Evolutionary conservation across 257 asterid species (phyloP).

Genomic region (Solanum appendiculatum): DNA sequence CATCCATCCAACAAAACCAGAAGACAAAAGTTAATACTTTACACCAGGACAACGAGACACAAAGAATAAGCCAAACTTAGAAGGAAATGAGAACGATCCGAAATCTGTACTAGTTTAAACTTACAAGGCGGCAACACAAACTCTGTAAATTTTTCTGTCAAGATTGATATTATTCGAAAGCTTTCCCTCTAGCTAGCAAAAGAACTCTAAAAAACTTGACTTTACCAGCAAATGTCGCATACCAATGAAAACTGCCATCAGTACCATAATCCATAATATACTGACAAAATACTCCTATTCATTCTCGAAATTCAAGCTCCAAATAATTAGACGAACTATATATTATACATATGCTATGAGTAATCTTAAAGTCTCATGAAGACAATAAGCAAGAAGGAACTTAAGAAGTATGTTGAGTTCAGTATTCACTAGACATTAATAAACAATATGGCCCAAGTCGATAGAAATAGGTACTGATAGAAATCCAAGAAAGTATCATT

Average conservation of each 20-base stretch:
- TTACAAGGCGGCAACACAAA: not conserved
- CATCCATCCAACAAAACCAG: conserved; percentile 36
- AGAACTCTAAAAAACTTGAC: not conserved
- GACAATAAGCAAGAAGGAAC: not conserved
- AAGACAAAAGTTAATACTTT: not conserved
- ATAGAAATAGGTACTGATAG: not conserved
- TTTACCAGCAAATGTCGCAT: not conserved
- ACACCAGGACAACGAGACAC: not conserved
- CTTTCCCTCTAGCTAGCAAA: not conserved
- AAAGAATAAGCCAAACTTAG: not conserved
- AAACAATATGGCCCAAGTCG: not conserved
- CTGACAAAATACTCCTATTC: not conserved
- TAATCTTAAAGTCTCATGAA: not conserved
- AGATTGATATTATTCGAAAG: not conserved
- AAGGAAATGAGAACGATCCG: conserved; percentile 9
- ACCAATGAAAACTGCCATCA: not conserved
- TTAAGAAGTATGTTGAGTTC: not conserved
- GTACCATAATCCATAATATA: not conserved
- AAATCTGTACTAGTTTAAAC: conserved; percentile 12
- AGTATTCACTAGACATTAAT: not conserved
- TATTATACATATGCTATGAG: not conserved
- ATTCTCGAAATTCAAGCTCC: not conserved
- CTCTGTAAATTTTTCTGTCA: not conserved
- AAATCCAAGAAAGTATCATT: not conserved
- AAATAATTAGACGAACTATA: not conserved